Conservation (phyloP, 2,329 filamentous ascomycete genomes). For the Coniochaeta prunicola region DNA sequence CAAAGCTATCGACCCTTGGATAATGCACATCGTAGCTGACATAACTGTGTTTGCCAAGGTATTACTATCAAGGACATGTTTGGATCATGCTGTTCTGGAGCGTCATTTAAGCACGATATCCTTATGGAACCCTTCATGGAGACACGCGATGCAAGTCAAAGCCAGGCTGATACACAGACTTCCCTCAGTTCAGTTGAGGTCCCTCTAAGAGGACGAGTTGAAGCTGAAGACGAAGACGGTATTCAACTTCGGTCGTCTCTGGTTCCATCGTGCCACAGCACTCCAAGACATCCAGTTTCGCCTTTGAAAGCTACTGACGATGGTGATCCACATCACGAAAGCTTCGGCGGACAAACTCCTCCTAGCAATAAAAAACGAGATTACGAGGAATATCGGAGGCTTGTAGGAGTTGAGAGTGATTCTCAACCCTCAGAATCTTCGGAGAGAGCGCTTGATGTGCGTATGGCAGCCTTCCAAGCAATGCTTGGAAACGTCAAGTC, state of each 20-base stretch:
- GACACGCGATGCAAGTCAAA: background rate
- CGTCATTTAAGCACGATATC: constrained; percentile 57
- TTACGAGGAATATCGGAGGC: constrained; percentile 8
- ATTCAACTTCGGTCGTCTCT: background rate
- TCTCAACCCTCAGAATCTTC: constrained; percentile 25
- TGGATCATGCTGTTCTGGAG: constrained; percentile 56
- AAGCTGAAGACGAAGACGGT: constrained; percentile 22
- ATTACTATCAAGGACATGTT: constrained; percentile 60
- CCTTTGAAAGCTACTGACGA: background rate
- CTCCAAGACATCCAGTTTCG: background rate
- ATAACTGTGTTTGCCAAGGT: background rate
- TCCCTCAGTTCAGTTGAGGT: constrained; percentile 6
- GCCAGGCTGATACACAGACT: constrained; percentile 8
- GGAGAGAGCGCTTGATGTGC: constrained; percentile 17
- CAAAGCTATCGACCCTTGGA: background rate
- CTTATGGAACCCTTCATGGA: constrained; percentile 39
- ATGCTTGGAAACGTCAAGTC: constrained; percentile 17
- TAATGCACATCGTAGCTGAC: background rate
- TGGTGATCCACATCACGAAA: background rate
- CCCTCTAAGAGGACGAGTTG: background rate
- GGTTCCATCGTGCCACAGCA: background rate
- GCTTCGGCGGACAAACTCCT: background rate
- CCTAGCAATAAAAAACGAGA: background rate
- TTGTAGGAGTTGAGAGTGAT: constrained; percentile 11
- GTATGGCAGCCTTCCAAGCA: constrained; percentile 22